Evolutionary conservation across 345 rosid species (phyloP), one percentile per base, ranked within the genome.

Genomic region (Eucalyptus virginea): DNA sequence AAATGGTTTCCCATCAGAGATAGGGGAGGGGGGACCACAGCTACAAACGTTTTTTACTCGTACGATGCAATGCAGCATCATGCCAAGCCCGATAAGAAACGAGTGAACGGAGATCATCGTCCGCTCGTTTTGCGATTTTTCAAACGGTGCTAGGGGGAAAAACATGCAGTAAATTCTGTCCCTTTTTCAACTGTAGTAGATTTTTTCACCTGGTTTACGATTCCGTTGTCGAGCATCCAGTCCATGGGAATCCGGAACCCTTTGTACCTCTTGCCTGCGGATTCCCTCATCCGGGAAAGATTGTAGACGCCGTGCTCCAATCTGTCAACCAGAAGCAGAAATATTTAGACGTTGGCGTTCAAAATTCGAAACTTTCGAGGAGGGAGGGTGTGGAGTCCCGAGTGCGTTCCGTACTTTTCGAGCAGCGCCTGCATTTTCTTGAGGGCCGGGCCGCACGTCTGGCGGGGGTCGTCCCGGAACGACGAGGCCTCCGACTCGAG

Each of bases 181-280:
- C 13, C 62, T 24, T 56, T 56, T 56, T 56, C 4, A 0, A 56
- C 62, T 9, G 62, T 1, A 10, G 62, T 56, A 56, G 62, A 10
- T 28, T 60, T 28, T 5, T 26, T 60, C 91, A 98, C 99, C 99
- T 96, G 99, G 93, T 94, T 96, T 24, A 94, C 95, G 30, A 96
- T 94, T 67, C 99, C 99, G 56, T 94, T 95, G 90, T 98, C 99
- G 52, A 96, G 97, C 99, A 98, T 96, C 99, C 99, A 98, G 69
- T 94, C 94, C 91, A 91, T 93, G 47, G 99, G 99, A 92, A 98
- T 97, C 49, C 92, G 97, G 87, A 96, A 96, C 30, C 90, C 93
- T 89, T 91, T 96, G 90, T 92, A 98, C 87, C 98, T 92, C 11
- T 92, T 95, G 0, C 97, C 91, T 4, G 99, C 96, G 0, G 99